phyloP scores from a whole-genome alignment of 805 yeast species.

The Wickerhamiella bombiphila region DNA sequence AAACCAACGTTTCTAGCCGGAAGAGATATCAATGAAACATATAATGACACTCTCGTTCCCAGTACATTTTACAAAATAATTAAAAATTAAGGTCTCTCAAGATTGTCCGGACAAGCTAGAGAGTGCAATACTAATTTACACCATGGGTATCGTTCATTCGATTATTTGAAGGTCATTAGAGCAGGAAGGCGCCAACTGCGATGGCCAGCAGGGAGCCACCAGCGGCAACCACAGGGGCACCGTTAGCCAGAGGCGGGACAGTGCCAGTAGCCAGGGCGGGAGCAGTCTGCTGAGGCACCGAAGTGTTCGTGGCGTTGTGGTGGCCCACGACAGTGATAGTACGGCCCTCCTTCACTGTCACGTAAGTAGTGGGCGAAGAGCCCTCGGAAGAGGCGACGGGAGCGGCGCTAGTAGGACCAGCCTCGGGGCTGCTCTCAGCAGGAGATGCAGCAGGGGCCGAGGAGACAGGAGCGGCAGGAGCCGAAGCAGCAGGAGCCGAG shows the following conservation, averaged over 20 bases:
- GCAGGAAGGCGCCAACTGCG: conserved; percentile 11
- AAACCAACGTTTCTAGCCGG: no score
- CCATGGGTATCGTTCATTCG: neutral
- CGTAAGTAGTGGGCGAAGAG: conserved; percentile 9
- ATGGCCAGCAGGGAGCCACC: conserved; percentile 14
- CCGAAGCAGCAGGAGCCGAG: neutral
- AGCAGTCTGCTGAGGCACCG: conserved; percentile 3
- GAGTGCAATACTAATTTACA: neutral
- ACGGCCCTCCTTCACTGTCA: conserved; percentile 15
- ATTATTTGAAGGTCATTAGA: conserved; percentile 4
- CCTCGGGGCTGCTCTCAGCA: neutral
- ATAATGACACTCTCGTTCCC: no score
- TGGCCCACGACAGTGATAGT: conserved; percentile 13
- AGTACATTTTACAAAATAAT: no score
- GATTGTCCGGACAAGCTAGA: neutral
- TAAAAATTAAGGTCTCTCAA: no score
- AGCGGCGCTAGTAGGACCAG: conserved; percentile 2
- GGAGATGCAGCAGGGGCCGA: neutral
- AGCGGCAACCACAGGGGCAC: conserved; percentile 13
- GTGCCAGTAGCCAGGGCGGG: conserved; percentile 5
- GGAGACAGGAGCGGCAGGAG: neutral
- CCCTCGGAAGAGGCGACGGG: conserved; percentile 1
- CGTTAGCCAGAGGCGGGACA: conserved; percentile 10
- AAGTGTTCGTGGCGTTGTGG: neutral
- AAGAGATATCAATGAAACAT: no score